Evolutionary conservation across 768 basidiomycete species (phyloP), one percentile per base, ranked within the genome.

Genomic region (Pisolithus sp.): DNA sequence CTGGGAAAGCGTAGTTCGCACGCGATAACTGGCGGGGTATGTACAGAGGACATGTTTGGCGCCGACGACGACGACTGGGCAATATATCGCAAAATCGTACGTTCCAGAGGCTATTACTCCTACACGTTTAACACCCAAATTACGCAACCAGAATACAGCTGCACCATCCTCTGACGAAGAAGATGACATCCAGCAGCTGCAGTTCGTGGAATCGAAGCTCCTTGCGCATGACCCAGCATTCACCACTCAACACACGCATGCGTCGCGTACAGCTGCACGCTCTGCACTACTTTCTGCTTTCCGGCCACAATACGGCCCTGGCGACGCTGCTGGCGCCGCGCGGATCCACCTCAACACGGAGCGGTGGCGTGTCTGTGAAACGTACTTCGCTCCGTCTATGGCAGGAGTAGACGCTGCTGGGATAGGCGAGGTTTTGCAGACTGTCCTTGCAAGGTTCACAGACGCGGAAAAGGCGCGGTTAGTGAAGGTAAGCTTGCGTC

Each of bases 41-140:
- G 34, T 12, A 37, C 49, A 87, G 94, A 97, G 73, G 94, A 98
- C 59, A 84, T 75, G 71, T 99, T 98, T 62, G 93, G 95, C 4
- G 85, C 84, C 17, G 86, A 95, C 57, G 94, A 98, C 62, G 93
- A 88, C 7, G 95, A 98, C 63, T 98, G 95, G 94, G 86, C 86
- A 0, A 93, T 98, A 53, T 98, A 98, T 64, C 89, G 95, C 57
- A 93, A 97, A 70, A 93, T 99, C 53, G 94, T 94, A 64, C 56
- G 81, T 67, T 9, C 3, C 7, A 26, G 28, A 30, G 1, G 24
- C 7, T 13, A 34, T 41, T 21, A 36, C 50, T 39, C 50, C 49
- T 20, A 49, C 2, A 40, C 5, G 12, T 13, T 42, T 12, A 26
- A 7, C 17, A 56, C 5, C 49, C 7, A 18, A 13, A 31, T 5